phyloP scores from a whole-genome alignment of 2,329 filamentous ascomycete species.

The Neurospora sp. region DNA sequence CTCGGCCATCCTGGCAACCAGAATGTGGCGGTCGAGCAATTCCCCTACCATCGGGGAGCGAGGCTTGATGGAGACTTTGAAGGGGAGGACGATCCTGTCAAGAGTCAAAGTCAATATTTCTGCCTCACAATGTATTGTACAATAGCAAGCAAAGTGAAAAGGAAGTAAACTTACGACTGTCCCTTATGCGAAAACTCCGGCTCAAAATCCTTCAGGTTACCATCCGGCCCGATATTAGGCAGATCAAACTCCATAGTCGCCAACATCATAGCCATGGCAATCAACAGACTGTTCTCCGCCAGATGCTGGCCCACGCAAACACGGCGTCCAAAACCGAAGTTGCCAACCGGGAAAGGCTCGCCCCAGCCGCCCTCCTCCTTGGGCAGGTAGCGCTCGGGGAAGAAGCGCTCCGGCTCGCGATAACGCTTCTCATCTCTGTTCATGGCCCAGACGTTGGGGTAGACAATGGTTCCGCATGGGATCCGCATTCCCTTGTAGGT shows the following conservation, averaged over 20 bases:
- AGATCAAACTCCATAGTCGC: constrained; percentile 21
- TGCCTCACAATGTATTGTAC: no score
- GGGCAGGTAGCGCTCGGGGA: constrained; percentile 21
- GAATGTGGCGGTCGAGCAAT: constrained; percentile 4
- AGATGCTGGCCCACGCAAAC: constrained; percentile 34
- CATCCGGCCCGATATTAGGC: constrained; percentile 14
- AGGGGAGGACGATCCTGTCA: constrained; percentile 14
- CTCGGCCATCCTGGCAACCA: background rate
- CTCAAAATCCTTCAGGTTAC: constrained; percentile 14
- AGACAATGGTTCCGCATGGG: constrained; percentile 32
- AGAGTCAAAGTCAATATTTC: no score
- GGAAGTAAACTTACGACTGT: constrained; percentile 15
- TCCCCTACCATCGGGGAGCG: constrained; percentile 5
- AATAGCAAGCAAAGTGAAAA: no score
- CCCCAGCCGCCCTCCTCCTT: constrained; percentile 16
- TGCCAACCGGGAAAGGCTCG: constrained; percentile 22
- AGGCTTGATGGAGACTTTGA: constrained; percentile 8
- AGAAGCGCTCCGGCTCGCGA: constrained; percentile 23
- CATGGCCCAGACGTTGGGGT: constrained; percentile 32
- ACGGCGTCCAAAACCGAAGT: constrained; percentile 34
- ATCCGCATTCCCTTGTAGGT: constrained; percentile 34
- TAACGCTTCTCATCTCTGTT: constrained; percentile 24
- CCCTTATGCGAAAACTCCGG: constrained; percentile 20
- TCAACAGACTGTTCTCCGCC: constrained; percentile 39
- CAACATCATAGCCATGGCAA: constrained; percentile 25